Evolutionary conservation across 1,139 yeast genomes (phyloP).

Genomic region (Geotrichum carabidarum): DNA sequence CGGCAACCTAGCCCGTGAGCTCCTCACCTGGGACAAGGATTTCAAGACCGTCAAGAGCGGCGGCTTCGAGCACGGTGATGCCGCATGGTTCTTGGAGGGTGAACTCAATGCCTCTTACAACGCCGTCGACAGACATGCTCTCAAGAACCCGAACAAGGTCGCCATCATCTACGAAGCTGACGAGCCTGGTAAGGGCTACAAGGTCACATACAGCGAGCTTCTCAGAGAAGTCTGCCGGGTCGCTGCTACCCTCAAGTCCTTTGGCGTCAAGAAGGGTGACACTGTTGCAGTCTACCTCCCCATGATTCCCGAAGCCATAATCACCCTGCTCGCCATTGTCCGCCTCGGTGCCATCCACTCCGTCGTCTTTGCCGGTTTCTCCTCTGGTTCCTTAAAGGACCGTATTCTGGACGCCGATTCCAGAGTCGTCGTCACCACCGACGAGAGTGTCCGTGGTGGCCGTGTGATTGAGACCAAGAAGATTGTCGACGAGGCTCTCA

Average conservation of each 20-base stretch:
- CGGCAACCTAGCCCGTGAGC: constrained; percentile 54
- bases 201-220: constrained; percentile 65
- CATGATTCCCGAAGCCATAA: constrained; percentile 78
- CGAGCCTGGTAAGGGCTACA: constrained; percentile 60
- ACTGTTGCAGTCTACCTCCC: constrained; percentile 83
- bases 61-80: constrained; percentile 60
- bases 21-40: constrained; percentile 59
- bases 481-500: constrained; percentile 75
- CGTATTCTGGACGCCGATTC: constrained; percentile 75
- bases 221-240: constrained; percentile 63
- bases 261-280: constrained; percentile 76
- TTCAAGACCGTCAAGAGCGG: constrained; percentile 54
- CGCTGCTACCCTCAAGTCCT: constrained; percentile 33
- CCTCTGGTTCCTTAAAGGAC: constrained; percentile 69
- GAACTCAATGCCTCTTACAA: constrained; percentile 73
- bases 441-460: constrained; percentile 78
- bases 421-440: constrained; percentile 68
- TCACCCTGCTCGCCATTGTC: constrained; percentile 65
- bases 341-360: constrained; percentile 81
- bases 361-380: constrained; percentile 80
- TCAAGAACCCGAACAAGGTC: constrained; percentile 60
- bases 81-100: constrained; percentile 75
- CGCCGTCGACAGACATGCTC: constrained; percentile 76
- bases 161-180: constrained; percentile 82
- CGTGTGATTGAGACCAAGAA: constrained; percentile 77